Evolutionary conservation across 306 rosid genomes (phyloP).

Genomic region (Cicer judaicum): DNA sequence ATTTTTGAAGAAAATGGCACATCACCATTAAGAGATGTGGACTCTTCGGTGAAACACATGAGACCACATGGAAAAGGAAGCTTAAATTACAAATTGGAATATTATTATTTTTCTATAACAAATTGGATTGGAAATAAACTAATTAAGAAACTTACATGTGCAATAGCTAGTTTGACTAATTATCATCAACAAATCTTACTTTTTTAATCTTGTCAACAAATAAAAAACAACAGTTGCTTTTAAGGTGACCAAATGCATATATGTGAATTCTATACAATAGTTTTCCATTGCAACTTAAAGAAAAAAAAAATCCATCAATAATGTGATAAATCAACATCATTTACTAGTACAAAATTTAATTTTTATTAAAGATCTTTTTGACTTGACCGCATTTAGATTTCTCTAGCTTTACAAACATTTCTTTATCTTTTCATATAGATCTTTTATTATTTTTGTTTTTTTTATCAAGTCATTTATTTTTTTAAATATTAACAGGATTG

Average conservation of each 20-base stretch:
- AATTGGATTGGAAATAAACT: neutral
- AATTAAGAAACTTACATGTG: conserved; percentile 60
- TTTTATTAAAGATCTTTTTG: too few relatives aligned
- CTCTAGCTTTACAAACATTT: too few relatives aligned
- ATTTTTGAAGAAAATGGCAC: conserved; percentile 16
- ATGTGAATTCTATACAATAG: conserved; percentile 23
- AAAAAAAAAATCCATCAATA: neutral
- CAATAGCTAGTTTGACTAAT: conserved; percentile 42
- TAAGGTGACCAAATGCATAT: conserved; percentile 27
- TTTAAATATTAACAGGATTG: too few relatives aligned
- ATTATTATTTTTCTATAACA: conserved; percentile 2
- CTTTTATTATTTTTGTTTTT: too few relatives aligned
- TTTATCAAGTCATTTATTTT: too few relatives aligned
- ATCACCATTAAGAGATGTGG: conserved; percentile 40
- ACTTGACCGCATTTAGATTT: too few relatives aligned
- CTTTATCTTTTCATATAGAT: too few relatives aligned
- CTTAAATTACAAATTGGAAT: conserved; percentile 46
- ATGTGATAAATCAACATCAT: neutral
- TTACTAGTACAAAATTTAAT: neutral
- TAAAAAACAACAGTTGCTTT: neutral
- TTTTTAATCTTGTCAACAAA: conserved; percentile 38
- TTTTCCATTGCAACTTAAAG: neutral
- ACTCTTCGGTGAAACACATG: conserved; percentile 67
- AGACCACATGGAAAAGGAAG: conserved; percentile 68
- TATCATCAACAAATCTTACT: conserved; percentile 42